Evolutionary conservation across 169 alveolate species (phyloP).

Genomic region (Haemoproteus tartakovskyi): DNA sequence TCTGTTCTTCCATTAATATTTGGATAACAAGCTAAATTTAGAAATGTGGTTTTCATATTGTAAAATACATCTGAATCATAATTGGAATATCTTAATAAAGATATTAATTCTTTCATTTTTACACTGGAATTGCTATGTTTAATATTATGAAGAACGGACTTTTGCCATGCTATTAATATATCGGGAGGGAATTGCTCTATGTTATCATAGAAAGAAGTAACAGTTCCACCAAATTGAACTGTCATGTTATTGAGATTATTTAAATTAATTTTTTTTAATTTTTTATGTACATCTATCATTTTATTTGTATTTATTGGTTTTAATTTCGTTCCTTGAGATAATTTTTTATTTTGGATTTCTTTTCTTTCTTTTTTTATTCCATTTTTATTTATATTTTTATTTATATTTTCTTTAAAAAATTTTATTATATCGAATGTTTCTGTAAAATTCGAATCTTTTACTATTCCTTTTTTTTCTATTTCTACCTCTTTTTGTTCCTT

Average conservation of each 20-base stretch:
- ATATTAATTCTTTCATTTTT: conserved; percentile 66
- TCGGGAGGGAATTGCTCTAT: conserved; percentile 60
- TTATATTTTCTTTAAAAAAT: too few species aligned
- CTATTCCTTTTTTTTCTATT: too few species aligned
- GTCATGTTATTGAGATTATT: conserved; percentile 44
- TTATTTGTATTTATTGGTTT: not conserved
- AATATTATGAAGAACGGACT: conserved; percentile 29
- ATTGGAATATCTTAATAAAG: conserved; percentile 73
- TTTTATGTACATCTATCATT: conserved; percentile 24
- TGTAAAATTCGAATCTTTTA: too few species aligned
- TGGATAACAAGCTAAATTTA: conserved; percentile 68
- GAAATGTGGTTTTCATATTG: conserved; percentile 64
- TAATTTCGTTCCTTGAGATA: not conserved
- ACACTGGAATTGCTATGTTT: conserved; percentile 59
- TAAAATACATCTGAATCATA: conserved; percentile 75
- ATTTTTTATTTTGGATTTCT: not conserved
- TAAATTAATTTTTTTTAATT: conserved; percentile 45
- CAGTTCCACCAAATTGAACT: conserved; percentile 52
- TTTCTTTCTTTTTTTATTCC: too few species aligned
- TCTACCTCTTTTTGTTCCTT: too few species aligned
- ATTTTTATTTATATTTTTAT: too few species aligned
- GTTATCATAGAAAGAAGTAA: conserved; percentile 46
- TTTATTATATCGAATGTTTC: too few species aligned
- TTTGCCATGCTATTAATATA: conserved; percentile 34
- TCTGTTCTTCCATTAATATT: conserved; percentile 73